phyloP scores from a whole-genome alignment of 2,329 filamentous ascomycete species.

The Coccinonectria pachysandricola region DNA sequence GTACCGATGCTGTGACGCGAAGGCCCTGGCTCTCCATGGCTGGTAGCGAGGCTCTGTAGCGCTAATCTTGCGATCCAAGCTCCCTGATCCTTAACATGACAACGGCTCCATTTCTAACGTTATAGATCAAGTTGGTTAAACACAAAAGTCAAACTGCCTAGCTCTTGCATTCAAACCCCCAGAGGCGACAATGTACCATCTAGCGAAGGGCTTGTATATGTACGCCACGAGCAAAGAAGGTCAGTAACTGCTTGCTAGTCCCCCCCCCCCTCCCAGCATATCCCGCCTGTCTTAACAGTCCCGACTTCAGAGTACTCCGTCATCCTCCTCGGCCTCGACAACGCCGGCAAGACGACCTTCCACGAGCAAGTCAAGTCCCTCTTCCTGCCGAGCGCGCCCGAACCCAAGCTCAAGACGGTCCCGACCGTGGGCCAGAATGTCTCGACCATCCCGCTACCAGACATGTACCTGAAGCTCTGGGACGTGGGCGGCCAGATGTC shows the following conservation, averaged over 20 bases:
- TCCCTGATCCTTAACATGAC: too few relatives aligned
- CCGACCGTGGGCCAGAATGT: constrained; percentile 97
- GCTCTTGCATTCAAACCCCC: constrained; percentile 1
- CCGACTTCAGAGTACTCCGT: constrained; percentile 68
- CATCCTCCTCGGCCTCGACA: constrained; percentile 92
- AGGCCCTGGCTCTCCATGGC: too few relatives aligned
- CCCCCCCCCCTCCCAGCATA: constrained; percentile 2
- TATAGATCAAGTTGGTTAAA: too few relatives aligned
- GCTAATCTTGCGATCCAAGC: too few relatives aligned
- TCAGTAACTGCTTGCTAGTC: constrained; percentile 27
- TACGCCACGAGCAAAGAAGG: constrained; percentile 97
- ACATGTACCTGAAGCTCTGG: constrained; percentile 98
- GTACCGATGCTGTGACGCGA: too few relatives aligned
- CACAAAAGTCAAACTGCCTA: too few relatives aligned
- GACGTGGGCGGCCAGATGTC: constrained; percentile 91
- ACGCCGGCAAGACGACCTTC: constrained; percentile 96
- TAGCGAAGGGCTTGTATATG: constrained; percentile 88
- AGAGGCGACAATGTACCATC: constrained; percentile 67
- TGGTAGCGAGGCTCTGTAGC: too few relatives aligned
- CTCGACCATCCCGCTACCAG: constrained; percentile 76
- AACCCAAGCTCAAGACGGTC: constrained; percentile 71
- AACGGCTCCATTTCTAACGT: too few relatives aligned
- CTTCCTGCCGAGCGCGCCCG: constrained; percentile 54
- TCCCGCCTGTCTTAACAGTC: constrained; percentile 3
- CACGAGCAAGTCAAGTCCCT: constrained; percentile 92